phyloP scores from a whole-genome alignment of 148 eudicot genomes.

The Vaccinium corymbosum region DNA sequence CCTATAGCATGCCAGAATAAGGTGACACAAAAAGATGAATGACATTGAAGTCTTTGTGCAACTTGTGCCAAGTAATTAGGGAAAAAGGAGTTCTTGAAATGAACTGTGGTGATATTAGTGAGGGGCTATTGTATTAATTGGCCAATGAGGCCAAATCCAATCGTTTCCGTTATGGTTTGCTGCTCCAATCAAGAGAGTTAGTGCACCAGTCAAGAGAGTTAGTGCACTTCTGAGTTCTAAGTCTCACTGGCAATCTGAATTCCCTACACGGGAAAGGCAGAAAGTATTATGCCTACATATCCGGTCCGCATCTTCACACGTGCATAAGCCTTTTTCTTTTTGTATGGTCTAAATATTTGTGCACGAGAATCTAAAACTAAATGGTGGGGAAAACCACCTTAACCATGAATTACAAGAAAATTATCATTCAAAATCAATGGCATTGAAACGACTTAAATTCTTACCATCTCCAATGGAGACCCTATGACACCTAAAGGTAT shows the following conservation, averaged over 20 bases:
- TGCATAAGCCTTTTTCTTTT: neutral
- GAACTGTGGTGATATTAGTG: neutral
- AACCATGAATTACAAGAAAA: neutral
- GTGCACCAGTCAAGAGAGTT: neutral
- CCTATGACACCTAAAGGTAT: slow-evolving; percentile 63
- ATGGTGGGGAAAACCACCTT: neutral
- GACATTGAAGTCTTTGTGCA: neutral
- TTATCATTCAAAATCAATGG: neutral
- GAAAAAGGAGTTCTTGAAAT: neutral
- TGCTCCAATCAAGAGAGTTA: neutral
- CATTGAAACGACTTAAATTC: neutral
- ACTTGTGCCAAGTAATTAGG: neutral
- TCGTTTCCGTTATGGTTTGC: neutral
- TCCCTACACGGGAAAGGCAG: no score
- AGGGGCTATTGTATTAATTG: neutral
- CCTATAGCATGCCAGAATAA: neutral
- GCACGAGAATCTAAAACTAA: neutral
- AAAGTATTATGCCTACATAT: neutral
- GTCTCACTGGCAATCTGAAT: neutral
- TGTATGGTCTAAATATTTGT: neutral
- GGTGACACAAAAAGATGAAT: neutral
- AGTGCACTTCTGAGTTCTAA: neutral
- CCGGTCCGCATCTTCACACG: neutral
- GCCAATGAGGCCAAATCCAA: neutral
- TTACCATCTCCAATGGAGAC: slow-evolving; percentile 61